Evolutionary conservation across 768 basidiomycete genomes (phyloP).

Genomic region (Serpula lacrymans): DNA sequence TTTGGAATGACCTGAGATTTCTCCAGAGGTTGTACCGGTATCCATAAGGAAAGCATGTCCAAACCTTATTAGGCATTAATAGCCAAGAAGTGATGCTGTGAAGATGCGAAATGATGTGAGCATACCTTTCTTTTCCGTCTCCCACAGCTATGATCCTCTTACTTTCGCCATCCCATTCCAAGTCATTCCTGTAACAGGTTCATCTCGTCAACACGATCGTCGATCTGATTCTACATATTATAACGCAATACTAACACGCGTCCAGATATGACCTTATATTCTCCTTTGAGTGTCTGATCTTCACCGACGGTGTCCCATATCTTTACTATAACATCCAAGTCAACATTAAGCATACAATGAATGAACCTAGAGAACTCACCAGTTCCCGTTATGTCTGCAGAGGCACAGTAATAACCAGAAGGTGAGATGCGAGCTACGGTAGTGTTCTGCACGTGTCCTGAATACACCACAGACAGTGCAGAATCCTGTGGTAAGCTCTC

Average conservation of each 20-base stretch:
- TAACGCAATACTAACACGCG: slow-evolving; percentile 48
- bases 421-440: slow-evolving; percentile 92
- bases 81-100: neutral
- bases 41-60: slow-evolving; percentile 84
- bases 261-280: slow-evolving; percentile 73
- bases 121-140: slow-evolving; percentile 84
- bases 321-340: slow-evolving; percentile 48
- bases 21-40: slow-evolving; percentile 80
- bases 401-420: slow-evolving; percentile 93
- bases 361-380: slow-evolving; percentile 42
- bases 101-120: neutral
- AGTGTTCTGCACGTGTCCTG: slow-evolving; percentile 78
- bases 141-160: slow-evolving; percentile 95
- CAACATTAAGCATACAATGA: neutral
- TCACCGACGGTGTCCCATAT: slow-evolving; percentile 93
- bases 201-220: neutral
- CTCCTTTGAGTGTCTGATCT: slow-evolving; percentile 78
- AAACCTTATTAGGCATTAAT: slow-evolving; percentile 47
- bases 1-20: slow-evolving; percentile 89
- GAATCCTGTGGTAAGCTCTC: slow-evolving; percentile 50
- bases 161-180: slow-evolving; percentile 95
- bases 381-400: slow-evolving; percentile 77
- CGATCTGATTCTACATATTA: slow-evolving; percentile 20
- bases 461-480: slow-evolving; percentile 58
- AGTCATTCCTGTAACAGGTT: slow-evolving; percentile 64